These are phyloP conservation scores for Papilionanthe hybrid DNA, from an alignment of 116 monocot species.

Conservation along the genomic window DNA sequence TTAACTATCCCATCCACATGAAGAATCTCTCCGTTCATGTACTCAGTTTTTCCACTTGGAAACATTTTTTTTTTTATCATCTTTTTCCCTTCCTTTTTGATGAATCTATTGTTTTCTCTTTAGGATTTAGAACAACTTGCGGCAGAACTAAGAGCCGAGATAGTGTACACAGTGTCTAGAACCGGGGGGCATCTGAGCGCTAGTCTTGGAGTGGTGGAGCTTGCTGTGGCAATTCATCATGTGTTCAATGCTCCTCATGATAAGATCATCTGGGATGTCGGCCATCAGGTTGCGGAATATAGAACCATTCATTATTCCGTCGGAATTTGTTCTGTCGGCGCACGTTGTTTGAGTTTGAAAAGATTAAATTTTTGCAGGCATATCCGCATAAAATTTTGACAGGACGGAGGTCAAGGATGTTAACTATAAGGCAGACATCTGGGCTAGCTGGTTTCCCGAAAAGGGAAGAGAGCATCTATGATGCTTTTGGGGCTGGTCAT, in stretches of 20 bases:
- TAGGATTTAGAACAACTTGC: conserved; percentile 65
- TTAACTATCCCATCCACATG: conserved; percentile 81
- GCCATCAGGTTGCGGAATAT: conserved; percentile 46
- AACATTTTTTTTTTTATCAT: neutral
- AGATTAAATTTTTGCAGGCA: conserved; percentile 36
- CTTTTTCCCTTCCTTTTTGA: neutral
- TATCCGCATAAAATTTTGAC: conserved; percentile 93
- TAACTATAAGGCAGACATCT: conserved; percentile 74
- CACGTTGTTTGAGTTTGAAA: neutral
- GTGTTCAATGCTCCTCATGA: conserved; percentile 66
- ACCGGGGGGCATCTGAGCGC: conserved; percentile 64
- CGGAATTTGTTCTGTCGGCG: neutral
- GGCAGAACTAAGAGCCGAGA: conserved; percentile 52
- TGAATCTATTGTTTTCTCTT: neutral
- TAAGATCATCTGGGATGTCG: conserved; percentile 78
- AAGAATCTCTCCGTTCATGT: conserved; percentile 66
- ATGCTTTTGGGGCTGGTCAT: conserved; percentile 86
- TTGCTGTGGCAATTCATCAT: conserved; percentile 65
- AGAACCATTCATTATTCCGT: neutral
- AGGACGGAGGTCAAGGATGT: conserved; percentile 73
- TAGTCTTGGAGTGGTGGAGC: conserved; percentile 63
- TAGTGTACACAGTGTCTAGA: conserved; percentile 50
- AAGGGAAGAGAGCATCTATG: conserved; percentile 75
- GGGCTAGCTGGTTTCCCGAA: conserved; percentile 87
- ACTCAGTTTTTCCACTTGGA: neutral